phyloP scores from a whole-genome alignment of 225 moss, liverwort and hornwort species.

The Climacium dendroides region DNA sequence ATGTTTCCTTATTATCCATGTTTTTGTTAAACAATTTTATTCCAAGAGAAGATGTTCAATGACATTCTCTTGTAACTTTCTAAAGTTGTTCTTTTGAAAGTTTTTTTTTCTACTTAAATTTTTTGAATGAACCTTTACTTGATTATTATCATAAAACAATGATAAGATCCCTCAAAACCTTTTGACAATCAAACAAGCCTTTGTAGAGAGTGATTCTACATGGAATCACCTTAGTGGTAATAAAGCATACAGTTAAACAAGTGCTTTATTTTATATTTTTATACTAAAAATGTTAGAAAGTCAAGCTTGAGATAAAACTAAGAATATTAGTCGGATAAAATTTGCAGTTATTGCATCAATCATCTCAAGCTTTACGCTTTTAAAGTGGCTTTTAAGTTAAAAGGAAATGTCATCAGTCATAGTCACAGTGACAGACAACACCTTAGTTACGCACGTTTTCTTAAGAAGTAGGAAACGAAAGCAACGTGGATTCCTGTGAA shows the following conservation, averaged over 20 bases:
- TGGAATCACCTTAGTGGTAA: fast-evolving
- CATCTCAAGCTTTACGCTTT: neutral
- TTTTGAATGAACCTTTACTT: neutral
- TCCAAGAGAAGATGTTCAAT: neutral
- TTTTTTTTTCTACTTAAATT: fast-evolving
- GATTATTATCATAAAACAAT: neutral
- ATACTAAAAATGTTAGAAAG: no score
- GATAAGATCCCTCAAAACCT: neutral
- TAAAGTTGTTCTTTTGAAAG: no score
- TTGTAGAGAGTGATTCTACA: fast-evolving
- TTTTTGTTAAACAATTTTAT: neutral
- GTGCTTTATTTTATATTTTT: no score
- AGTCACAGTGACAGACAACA: neutral
- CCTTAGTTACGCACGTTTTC: neutral
- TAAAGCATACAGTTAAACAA: no score
- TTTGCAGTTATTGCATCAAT: neutral
- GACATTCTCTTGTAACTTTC: neutral
- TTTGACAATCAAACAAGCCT: neutral
- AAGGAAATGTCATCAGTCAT: neutral
- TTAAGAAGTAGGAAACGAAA: neutral
- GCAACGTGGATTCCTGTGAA: neutral
- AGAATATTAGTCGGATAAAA: neutral
- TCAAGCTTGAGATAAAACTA: neutral
- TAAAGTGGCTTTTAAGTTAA: neutral
- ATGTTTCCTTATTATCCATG: neutral